Conservation (phyloP, 495 filamentous ascomycete species). For the Poronia punctata region DNA sequence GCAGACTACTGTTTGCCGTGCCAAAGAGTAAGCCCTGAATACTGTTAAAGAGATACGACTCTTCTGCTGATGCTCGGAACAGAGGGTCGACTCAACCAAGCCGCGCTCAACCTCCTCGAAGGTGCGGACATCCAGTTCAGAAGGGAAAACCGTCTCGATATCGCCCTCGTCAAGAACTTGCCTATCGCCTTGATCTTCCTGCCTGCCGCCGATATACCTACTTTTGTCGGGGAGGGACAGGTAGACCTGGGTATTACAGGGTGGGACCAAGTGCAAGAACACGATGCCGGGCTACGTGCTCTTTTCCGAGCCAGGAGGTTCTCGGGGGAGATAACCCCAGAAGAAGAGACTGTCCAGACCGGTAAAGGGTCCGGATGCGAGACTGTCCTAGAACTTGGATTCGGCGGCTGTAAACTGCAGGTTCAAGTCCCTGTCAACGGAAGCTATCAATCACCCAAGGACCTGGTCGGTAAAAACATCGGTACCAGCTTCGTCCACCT, state of each 20-base stretch:
- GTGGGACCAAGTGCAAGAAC: constrained; percentile 84
- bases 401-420: constrained; percentile 86
- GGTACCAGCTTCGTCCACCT: constrained; percentile 91
- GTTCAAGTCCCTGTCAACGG: constrained; percentile 93
- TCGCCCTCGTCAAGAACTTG: constrained; percentile 91
- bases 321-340: constrained; percentile 42
- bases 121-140: constrained; percentile 95
- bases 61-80: constrained; percentile 17
- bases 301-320: constrained; percentile 43
- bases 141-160: constrained; percentile 87
- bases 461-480: constrained; percentile 88
- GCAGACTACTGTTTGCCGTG: constrained; percentile 89
- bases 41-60: constrained; percentile 9
- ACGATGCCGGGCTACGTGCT: constrained; percentile 63
- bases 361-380: constrained; percentile 51
- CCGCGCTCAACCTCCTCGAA: constrained; percentile 77
- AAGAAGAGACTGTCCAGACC: constrained; percentile 28
- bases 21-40: constrained; percentile 74
- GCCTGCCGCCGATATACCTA: constrained; percentile 92
- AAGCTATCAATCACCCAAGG: constrained; percentile 53
- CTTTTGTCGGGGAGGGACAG: constrained; percentile 88
- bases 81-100: constrained; percentile 90
- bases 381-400: constrained; percentile 80
- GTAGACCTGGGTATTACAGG: constrained; percentile 95
- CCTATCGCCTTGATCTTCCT: constrained; percentile 96